Conservation (phyloP, 306 rosid species). For the Ochetophila trinervis region DNA sequence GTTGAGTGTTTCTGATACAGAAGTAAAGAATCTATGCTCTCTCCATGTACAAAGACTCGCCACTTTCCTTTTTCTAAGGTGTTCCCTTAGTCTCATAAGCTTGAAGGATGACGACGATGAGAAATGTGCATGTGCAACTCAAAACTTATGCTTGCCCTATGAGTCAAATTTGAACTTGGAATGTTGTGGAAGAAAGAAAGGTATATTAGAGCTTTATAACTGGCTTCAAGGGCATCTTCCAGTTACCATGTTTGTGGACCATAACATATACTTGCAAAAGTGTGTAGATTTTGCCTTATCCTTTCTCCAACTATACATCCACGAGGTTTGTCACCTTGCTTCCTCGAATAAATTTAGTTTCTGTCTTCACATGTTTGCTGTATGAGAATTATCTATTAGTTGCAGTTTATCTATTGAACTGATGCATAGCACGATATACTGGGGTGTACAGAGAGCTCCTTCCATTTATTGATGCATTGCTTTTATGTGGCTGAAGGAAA, state of each 20-base stretch:
- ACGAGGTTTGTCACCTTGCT: slow-evolving; percentile 53
- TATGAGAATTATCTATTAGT: neutral
- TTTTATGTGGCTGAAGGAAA: too few relatives aligned
- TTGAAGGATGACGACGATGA: slow-evolving; percentile 29
- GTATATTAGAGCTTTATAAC: slow-evolving; percentile 53
- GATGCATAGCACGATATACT: neutral
- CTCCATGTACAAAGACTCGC: slow-evolving; percentile 70
- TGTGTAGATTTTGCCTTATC: slow-evolving; percentile 66
- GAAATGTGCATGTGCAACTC: slow-evolving; percentile 35
- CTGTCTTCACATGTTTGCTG: neutral
- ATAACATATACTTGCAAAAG: slow-evolving; percentile 42
- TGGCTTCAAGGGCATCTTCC: slow-evolving; percentile 79
- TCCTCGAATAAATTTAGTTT: neutral
- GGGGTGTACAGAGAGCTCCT: neutral
- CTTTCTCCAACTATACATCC: slow-evolving; percentile 67
- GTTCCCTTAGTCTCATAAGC: slow-evolving; percentile 54
- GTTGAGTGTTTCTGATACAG: slow-evolving; percentile 45
- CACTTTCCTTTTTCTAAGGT: slow-evolving; percentile 62
- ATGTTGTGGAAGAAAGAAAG: slow-evolving; percentile 46
- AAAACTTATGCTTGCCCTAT: slow-evolving; percentile 28
- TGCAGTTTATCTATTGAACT: neutral
- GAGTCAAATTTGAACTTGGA: slow-evolving; percentile 35
- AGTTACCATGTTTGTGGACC: slow-evolving; percentile 35
- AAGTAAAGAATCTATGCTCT: slow-evolving; percentile 40
- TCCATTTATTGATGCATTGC: too few relatives aligned